phyloP scores from a whole-genome alignment of 371 early-diverging fungal genomes.

The Mortierella sp. region DNA sequence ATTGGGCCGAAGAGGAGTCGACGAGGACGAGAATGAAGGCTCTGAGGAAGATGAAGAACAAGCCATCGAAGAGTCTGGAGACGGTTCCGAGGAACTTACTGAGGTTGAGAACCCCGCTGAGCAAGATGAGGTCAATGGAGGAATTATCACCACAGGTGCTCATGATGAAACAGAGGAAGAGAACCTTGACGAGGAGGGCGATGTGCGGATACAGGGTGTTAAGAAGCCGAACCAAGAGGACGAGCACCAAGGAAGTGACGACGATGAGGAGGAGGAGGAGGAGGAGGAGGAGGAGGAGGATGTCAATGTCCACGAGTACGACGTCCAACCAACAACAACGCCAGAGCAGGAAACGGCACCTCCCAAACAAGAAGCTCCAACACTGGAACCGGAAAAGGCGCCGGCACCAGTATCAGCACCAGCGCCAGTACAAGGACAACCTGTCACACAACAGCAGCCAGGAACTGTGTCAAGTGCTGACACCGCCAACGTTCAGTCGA shows the following conservation, averaged over 20 bases:
- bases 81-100: background rate
- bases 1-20: background rate
- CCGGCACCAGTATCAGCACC: background rate
- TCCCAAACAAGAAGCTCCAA: background rate
- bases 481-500: background rate
- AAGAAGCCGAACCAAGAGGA: slow-evolving; percentile 3
- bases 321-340: slow-evolving; percentile 13
- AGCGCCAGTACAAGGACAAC: background rate
- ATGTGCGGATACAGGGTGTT: slow-evolving; percentile 21
- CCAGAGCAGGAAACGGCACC: background rate
- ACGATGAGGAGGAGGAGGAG: slow-evolving; percentile 26
- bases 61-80: background rate
- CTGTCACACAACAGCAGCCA: background rate
- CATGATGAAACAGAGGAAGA: slow-evolving; percentile 16
- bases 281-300: slow-evolving; percentile 41
- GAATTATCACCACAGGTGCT: background rate
- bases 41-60: slow-evolving; percentile 6
- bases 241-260: background rate
- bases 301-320: slow-evolving; percentile 46
- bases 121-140: slow-evolving; percentile 2
- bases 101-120: too few species aligned
- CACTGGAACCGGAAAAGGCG: background rate
- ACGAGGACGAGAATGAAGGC: slow-evolving; percentile 7
- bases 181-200: slow-evolving; percentile 9
- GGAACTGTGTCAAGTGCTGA: background rate